These are phyloP conservation scores for Aspergillus fischeri DNA, from an alignment of 2,329 filamentous ascomycete genomes.

Conservation along the genomic window DNA sequence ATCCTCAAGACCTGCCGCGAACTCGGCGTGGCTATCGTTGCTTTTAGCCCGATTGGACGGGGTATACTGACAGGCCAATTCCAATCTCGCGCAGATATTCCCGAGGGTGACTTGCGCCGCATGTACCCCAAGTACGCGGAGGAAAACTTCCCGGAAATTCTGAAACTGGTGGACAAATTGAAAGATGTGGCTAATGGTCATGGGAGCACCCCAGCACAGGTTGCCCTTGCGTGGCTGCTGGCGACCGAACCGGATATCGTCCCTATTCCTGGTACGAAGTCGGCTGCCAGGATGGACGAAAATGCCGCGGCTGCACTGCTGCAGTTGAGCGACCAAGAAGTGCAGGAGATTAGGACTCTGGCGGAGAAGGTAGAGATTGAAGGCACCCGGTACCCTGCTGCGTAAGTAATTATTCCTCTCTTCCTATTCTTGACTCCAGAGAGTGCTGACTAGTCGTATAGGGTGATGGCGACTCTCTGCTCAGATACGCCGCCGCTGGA, in stretches of 20 bases:
- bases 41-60: slow-evolving; percentile 58
- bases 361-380: slow-evolving; percentile 13
- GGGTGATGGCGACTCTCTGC: slow-evolving; percentile 1
- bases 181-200: slow-evolving; percentile 51
- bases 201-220: slow-evolving; percentile 52
- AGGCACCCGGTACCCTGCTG: background rate
- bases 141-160: slow-evolving; percentile 53
- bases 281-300: slow-evolving; percentile 18
- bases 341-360: slow-evolving; percentile 14
- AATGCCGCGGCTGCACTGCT: slow-evolving; percentile 14
- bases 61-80: slow-evolving; percentile 54
- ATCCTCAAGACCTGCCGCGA: slow-evolving; percentile 55
- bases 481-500: slow-evolving; percentile 7
- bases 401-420: background rate
- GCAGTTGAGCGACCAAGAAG: slow-evolving; percentile 17
- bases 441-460: slow-evolving; percentile 3
- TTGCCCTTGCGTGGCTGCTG: slow-evolving; percentile 62
- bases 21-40: slow-evolving; percentile 54
- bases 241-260: slow-evolving; percentile 47
- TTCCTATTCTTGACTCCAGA: background rate
- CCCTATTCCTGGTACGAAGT: slow-evolving; percentile 26
- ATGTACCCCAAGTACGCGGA: slow-evolving; percentile 45
- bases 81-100: slow-evolving; percentile 45
- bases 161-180: slow-evolving; percentile 50
- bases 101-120: slow-evolving; percentile 45